Evolutionary conservation across 495 filamentous ascomycete species (phyloP).

Genomic region (Xylaria curta): DNA sequence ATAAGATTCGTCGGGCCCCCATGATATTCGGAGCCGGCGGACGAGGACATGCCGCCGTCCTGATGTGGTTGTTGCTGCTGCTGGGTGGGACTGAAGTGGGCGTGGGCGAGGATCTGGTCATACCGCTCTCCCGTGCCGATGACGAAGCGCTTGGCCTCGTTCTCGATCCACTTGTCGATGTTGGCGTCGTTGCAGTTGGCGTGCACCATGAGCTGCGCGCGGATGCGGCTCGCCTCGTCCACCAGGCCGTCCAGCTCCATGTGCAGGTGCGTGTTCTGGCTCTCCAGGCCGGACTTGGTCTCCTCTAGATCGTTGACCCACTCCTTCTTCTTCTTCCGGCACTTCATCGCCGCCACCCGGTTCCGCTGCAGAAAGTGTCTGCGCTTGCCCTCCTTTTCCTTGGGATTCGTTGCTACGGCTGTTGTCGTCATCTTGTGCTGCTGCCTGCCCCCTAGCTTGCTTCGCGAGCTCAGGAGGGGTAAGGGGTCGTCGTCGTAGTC

Average conservation of each 20-base stretch:
- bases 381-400: conserved; percentile 41
- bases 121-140: conserved; percentile 42
- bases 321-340: conserved; percentile 85
- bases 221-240: conserved; percentile 59
- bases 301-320: conserved; percentile 68
- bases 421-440: neutral
- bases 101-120: conserved; percentile 39
- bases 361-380: conserved; percentile 76
- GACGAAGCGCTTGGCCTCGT: conserved; percentile 50
- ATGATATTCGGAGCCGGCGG: conserved; percentile 13
- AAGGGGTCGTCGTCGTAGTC: conserved; percentile 12
- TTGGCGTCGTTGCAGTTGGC: conserved; percentile 62
- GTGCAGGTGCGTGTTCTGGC: conserved; percentile 43
- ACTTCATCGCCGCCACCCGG: conserved; percentile 83
- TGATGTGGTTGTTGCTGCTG: neutral
- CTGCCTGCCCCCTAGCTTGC: conserved; percentile 24
- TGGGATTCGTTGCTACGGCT: neutral
- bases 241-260: conserved; percentile 48
- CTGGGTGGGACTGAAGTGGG: conserved; percentile 28
- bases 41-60: conserved; percentile 27
- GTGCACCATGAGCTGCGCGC: conserved; percentile 65
- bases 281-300: conserved; percentile 48
- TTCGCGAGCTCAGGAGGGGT: conserved; percentile 1
- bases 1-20: conserved; percentile 7
- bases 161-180: conserved; percentile 55